Conservation (phyloP, 495 filamentous ascomycete species). For the Umbilicaria muhlenbergii region DNA sequence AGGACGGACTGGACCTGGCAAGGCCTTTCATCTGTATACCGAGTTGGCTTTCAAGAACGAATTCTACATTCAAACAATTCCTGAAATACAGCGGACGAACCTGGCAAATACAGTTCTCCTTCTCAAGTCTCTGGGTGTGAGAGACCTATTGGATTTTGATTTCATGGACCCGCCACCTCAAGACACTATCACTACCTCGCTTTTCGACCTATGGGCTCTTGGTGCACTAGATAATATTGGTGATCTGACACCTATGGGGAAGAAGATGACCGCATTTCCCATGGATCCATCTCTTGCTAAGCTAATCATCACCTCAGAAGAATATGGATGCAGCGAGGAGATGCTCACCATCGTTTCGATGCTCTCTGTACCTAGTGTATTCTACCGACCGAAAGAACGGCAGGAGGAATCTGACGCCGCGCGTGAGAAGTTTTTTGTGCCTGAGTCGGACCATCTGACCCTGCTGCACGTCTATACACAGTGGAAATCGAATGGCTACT, state of each 20-base stretch:
- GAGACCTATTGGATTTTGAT: constrained; percentile 90
- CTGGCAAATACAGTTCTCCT: constrained; percentile 88
- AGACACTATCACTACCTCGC: constrained; percentile 90
- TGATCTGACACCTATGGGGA: constrained; percentile 73
- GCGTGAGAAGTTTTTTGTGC: constrained; percentile 97
- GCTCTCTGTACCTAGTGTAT: constrained; percentile 91
- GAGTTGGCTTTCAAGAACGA: constrained; percentile 93
- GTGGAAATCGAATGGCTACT: constrained; percentile 83
- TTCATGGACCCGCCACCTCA: constrained; percentile 99
- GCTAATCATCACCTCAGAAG: constrained; percentile 72
- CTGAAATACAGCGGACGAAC: constrained; percentile 95
- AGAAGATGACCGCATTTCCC: constrained; percentile 91
- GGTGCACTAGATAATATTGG: constrained; percentile 90
- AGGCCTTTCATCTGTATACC: constrained; percentile 88
- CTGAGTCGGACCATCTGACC: constrained; percentile 92
- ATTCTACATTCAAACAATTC: constrained; percentile 93
- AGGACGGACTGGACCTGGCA: constrained; percentile 87
- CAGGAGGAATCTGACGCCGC: constrained; percentile 94
- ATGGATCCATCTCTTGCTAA: constrained; percentile 94
- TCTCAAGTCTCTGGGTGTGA: constrained; percentile 87
- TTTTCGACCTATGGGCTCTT: constrained; percentile 96
- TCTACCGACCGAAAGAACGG: constrained; percentile 93
- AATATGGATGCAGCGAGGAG: constrained; percentile 91
- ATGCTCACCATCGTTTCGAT: constrained; percentile 98
- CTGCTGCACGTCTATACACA: constrained; percentile 92